Base-by-base conservation (phyloP, 345 rosid genomes). In the Trapa incisa region DNA sequence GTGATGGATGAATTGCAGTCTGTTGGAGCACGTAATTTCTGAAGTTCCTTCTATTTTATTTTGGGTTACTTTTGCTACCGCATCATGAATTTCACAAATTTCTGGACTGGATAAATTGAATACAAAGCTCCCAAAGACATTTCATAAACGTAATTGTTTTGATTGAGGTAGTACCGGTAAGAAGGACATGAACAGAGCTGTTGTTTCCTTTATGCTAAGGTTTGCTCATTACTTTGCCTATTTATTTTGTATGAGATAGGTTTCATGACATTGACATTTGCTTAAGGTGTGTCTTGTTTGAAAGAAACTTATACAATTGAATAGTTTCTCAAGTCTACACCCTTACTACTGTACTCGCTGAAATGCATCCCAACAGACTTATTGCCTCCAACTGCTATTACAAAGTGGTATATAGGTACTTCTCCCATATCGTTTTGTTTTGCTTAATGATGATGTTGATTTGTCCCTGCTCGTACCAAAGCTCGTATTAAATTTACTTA, bases 331-430 rank as follows among this genome's bases (percentile, higher is more conserved):
- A 61, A 61, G 3, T 1, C 12, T 32, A 42, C n/a, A 37, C 10
- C 1, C 64, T 16, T 68, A 37, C n/a, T 6, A 35, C 35, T 50
- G 61, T 68, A 68, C 78, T 84, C 54, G 86, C 90, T 76, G 85
- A 79, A 61, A 85, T 77, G 73, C 92, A 87, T 79, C 98, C 97
- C 6, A 65, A 87, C 76, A 87, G 94, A 75, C 70, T 86, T 71
- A 85, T 83, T 78, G 92, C 94, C 62, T 93, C 97, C 97, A 93
- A 90, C 75, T 90, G 94, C 86, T 93, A 87, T 67, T 88, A 90
- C 81, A 84, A 81, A 74, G 86, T 90, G 72, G 71, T 83, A 61
- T 86, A 83, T 63, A 88, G 98, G 98, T 92, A 75, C 63, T 17
- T 22, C 47, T 6, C 57, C n/a, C n/a, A n/a, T n/a, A n/a, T n/a